A percentile compares a stretch with the other conserved stretches of the same genome.
Conservation (phyloP, 441 rosid genomes). For the California macrophylla region DNA sequence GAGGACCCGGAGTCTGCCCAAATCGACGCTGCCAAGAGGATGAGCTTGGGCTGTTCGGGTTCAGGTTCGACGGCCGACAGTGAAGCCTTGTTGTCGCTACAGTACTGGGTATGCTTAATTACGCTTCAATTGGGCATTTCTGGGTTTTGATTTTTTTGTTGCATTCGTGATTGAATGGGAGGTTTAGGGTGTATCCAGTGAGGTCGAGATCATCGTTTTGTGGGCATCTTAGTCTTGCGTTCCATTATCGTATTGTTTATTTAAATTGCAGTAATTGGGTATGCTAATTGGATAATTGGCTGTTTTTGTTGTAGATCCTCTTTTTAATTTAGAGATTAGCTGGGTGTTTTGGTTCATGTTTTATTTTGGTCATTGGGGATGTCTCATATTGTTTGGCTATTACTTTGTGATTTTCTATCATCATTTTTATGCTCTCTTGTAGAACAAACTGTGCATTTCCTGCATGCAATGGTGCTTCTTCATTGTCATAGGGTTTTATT, state of each 20-base stretch:
- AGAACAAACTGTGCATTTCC: neutral
- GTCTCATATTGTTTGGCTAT: neutral
- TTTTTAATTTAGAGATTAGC: neutral
- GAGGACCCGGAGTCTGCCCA: slow-evolving; percentile 77
- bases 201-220: neutral
- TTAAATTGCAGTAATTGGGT: neutral
- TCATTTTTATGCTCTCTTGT: neutral
- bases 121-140: neutral
- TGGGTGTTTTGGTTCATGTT: neutral
- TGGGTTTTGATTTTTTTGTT: slow-evolving; percentile 14
- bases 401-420: neutral
- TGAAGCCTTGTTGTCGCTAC: slow-evolving; percentile 52
- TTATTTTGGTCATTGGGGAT: neutral
- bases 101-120: slow-evolving; percentile 58
- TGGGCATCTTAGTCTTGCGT: neutral
- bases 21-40: slow-evolving; percentile 88
- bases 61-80: slow-evolving; percentile 38
- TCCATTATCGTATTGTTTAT: neutral
- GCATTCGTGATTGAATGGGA: neutral
- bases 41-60: slow-evolving; percentile 52
- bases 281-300: neutral
- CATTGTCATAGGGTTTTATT: neutral
- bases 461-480: neutral
- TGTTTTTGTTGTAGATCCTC: neutral
- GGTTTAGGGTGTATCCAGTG: neutral